Evolutionary conservation across 805 yeast genomes (phyloP).

Genomic region (Yarrowia deformans): DNA sequence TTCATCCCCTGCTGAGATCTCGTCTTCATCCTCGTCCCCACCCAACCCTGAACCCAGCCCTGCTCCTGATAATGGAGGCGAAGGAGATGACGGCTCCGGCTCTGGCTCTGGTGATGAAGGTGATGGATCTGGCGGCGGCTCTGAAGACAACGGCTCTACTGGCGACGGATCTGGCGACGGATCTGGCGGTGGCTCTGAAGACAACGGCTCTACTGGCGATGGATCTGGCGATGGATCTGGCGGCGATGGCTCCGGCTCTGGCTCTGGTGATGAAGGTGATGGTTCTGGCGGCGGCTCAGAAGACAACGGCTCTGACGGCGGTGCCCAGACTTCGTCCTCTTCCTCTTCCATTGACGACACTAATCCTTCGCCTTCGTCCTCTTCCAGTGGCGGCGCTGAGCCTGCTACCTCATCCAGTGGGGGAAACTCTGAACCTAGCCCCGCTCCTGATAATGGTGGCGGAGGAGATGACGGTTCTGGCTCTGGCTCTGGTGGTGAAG

Average conservation of each 20-base stretch:
- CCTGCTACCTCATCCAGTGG: too few species aligned
- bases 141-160: background rate
- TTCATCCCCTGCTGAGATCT: too few species aligned
- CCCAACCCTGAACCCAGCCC: too few species aligned
- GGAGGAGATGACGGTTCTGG: too few species aligned
- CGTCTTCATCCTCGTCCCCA: background rate
- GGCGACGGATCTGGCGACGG: background rate
- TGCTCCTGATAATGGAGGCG: too few species aligned
- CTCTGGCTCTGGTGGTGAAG: background rate
- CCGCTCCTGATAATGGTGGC: too few species aligned
- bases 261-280: background rate
- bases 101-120: background rate
- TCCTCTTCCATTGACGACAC: too few species aligned
- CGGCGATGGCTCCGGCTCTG: background rate
- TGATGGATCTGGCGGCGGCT: background rate
- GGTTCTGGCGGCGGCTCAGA: background rate
- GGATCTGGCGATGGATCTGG: background rate
- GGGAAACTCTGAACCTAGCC: too few species aligned
- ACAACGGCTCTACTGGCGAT: background rate
- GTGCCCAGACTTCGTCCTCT: too few species aligned
- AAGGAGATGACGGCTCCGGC: too few species aligned
- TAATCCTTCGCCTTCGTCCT: background rate
- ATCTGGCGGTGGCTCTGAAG: background rate
- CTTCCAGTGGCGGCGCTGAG: too few species aligned
- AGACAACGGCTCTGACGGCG: too few species aligned